These are phyloP conservation scores for Xylariaceae sp. DNA, from an alignment of 2,329 filamentous ascomycete genomes.

Conservation along the genomic window DNA sequence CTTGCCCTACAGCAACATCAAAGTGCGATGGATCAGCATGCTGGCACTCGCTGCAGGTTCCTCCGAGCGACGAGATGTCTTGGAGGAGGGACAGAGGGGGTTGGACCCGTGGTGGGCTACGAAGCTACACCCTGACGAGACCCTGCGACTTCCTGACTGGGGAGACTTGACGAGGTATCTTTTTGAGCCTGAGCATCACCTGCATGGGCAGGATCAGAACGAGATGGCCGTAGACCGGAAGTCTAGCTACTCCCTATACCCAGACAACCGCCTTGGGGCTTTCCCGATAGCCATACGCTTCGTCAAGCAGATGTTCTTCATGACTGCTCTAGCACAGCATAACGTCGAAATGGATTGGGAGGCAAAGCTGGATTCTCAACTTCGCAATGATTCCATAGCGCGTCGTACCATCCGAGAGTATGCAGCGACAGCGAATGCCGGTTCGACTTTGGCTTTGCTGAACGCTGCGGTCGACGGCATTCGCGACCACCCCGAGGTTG, in stretches of 20 bases:
- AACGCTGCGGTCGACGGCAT: conserved; percentile 54
- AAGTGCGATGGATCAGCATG: conserved; percentile 83
- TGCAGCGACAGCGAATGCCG: conserved; percentile 37
- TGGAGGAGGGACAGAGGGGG: conserved; percentile 85
- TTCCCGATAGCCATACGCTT: conserved; percentile 68
- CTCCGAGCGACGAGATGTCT: conserved; percentile 71
- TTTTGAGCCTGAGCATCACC: conserved; percentile 36
- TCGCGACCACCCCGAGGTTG: conserved; percentile 36
- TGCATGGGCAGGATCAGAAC: conserved; percentile 21
- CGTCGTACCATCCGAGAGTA: conserved; percentile 54
- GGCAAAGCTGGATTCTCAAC: conserved; percentile 65
- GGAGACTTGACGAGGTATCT: conserved; percentile 44
- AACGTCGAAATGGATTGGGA: conserved; percentile 79
- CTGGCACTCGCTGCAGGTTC: conserved; percentile 65
- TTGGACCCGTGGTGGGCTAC: conserved; percentile 59
- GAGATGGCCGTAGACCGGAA: conserved; percentile 37
- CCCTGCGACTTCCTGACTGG: conserved; percentile 45
- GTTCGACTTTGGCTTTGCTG: conserved; percentile 41
- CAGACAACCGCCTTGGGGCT: conserved; percentile 44
- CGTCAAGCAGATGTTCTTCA: conserved; percentile 49
- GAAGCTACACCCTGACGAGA: conserved; percentile 30
- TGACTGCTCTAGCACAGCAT: conserved; percentile 44
- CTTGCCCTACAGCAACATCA: conserved; percentile 70
- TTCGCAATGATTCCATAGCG: conserved; percentile 63
- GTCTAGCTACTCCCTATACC: conserved; percentile 34